Evolutionary conservation across 2,329 filamentous ascomycete genomes (phyloP).

Genomic region (Fusarium hainanense): DNA sequence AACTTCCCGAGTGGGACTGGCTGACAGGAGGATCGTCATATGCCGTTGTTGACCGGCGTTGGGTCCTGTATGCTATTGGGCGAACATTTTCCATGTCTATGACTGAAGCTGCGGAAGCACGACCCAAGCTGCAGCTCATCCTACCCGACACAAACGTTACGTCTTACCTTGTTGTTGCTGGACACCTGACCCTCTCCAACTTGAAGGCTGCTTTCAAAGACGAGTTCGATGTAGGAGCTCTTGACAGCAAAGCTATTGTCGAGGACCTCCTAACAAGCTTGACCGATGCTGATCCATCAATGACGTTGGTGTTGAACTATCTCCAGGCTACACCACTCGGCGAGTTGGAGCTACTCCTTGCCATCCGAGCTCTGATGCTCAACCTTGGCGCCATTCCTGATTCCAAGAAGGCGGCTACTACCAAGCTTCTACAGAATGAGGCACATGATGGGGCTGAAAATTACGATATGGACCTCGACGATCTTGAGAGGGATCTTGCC

Average conservation of each 20-base stretch:
- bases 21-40: conserved; percentile 58
- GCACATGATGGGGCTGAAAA: conserved; percentile 47
- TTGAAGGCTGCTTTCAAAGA: conserved; percentile 67
- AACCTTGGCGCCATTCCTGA: conserved; percentile 72
- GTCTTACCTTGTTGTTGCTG: conserved; percentile 69
- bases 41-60: conserved; percentile 70
- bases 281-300: conserved; percentile 72
- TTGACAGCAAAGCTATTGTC: conserved; percentile 61
- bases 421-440: conserved; percentile 49
- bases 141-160: conserved; percentile 65
- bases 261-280: conserved; percentile 72
- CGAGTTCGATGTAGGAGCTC: conserved; percentile 56
- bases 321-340: conserved; percentile 74
- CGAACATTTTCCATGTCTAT: conserved; percentile 68
- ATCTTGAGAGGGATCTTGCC: conserved; percentile 72
- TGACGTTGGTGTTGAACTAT: conserved; percentile 74
- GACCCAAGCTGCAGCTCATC: conserved; percentile 49
- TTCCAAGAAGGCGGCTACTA: conserved; percentile 47
- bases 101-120: conserved; percentile 54
- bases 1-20: conserved; percentile 63
- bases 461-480: conserved; percentile 67
- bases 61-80: conserved; percentile 72
- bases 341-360: conserved; percentile 72
- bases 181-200: conserved; percentile 70
- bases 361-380: conserved; percentile 73